Percentiles rank a stretch among this genome's conserved stretches.
These are phyloP conservation scores for Geum urbanum DNA, from an alignment of 306 rosid genomes.

Conservation along the genomic window DNA sequence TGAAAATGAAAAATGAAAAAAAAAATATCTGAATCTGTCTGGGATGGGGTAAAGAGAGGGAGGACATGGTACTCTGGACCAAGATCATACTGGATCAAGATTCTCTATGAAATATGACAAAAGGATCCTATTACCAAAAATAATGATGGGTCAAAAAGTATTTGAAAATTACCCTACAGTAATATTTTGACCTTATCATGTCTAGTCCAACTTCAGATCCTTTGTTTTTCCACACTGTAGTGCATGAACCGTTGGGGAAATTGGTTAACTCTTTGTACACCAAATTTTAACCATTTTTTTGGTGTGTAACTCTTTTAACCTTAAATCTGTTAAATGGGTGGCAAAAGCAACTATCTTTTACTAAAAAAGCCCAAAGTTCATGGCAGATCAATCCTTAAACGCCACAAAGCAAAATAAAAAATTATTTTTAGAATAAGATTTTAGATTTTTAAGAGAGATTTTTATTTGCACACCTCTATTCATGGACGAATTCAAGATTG, in stretches of 20 bases:
- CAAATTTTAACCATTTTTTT: too few species aligned
- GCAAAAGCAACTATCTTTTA: background rate
- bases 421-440: too few species aligned
- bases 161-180: background rate
- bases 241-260: background rate
- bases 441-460: too few species aligned
- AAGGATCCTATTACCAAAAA: background rate
- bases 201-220: background rate
- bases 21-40: background rate
- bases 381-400: background rate
- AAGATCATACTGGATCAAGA: background rate
- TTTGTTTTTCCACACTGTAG: background rate
- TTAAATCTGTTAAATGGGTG: too few species aligned
- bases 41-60: background rate
- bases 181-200: background rate
- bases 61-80: background rate
- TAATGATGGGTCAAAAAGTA: background rate
- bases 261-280: background rate
- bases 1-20: constrained; percentile 3
- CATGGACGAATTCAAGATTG: too few species aligned
- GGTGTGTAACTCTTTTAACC: background rate
- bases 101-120: background rate
- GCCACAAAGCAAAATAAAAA: too few species aligned
- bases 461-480: too few species aligned
- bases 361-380: too few species aligned